Percentiles rank a stretch among this genome's conserved stretches.
These are phyloP conservation scores for Fraxinus anomala DNA, from an alignment of 257 asterid species.

Conservation along the genomic window DNA sequence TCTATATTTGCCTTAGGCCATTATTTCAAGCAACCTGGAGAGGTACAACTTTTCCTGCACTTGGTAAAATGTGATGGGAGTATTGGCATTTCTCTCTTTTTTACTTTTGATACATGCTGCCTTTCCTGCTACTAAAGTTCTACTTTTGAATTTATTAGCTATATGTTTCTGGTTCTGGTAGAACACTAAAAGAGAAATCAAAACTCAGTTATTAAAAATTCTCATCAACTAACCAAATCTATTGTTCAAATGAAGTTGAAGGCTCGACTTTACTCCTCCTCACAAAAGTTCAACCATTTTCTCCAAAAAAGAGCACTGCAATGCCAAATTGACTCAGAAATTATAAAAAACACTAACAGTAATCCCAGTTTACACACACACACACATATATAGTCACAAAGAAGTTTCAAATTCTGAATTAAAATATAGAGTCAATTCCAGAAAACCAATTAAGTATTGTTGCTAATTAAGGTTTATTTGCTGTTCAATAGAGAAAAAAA, in stretches of 20 bases:
- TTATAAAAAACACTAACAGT: neutral
- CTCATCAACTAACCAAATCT: neutral
- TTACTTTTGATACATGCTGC: slow-evolving; percentile 46
- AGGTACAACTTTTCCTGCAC: slow-evolving; percentile 37
- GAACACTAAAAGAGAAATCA: neutral
- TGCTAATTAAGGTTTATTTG: neutral
- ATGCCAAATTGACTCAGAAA: neutral
- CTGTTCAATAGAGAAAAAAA: no score
- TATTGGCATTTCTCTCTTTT: slow-evolving; percentile 55
- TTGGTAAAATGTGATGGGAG: slow-evolving; percentile 76
- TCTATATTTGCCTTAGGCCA: slow-evolving; percentile 57
- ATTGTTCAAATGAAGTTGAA: neutral
- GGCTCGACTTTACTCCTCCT: neutral
- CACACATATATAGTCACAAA: neutral
- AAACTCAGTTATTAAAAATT: neutral
- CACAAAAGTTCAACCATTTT: neutral
- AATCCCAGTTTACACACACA: neutral
- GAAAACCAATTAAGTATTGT: neutral
- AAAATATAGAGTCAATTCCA: neutral
- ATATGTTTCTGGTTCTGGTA: no score
- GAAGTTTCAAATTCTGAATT: neutral
- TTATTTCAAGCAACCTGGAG: slow-evolving; percentile 65
- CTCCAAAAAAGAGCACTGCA: neutral
- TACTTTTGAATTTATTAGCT: slow-evolving; percentile 54
- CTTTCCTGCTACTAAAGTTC: slow-evolving; percentile 65